Conservation (phyloP, 208 protist species). For the Leishmania amazonensis region DNA sequence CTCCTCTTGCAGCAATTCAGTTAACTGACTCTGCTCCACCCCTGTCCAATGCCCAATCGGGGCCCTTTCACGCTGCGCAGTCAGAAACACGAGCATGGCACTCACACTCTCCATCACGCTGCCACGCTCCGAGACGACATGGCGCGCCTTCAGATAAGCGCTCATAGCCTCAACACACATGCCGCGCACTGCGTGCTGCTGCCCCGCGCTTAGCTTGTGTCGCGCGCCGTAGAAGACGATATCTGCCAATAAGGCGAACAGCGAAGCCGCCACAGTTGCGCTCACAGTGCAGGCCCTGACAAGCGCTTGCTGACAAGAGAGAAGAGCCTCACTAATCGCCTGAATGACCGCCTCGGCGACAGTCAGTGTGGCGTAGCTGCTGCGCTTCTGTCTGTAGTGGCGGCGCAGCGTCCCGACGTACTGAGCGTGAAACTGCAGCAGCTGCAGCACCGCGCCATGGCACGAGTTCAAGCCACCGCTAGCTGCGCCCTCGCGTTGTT, state of each 20-base stretch:
- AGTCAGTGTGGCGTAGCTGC: slow-evolving; percentile 34
- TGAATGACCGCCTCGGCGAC: slow-evolving; percentile 22
- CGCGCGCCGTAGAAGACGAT: slow-evolving; percentile 50
- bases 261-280: slow-evolving; percentile 53
- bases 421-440: slow-evolving; percentile 72
- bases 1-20: slow-evolving; percentile 12
- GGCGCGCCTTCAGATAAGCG: slow-evolving; percentile 16
- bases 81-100: slow-evolving; percentile 25
- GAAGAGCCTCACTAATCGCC: slow-evolving; percentile 30
- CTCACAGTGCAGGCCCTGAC: slow-evolving; percentile 35
- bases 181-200: slow-evolving; percentile 20
- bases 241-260: slow-evolving; percentile 63
- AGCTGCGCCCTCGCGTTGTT: not conserved
- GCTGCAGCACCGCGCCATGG: slow-evolving; percentile 82
- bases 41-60: slow-evolving; percentile 20
- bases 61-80: slow-evolving; percentile 5
- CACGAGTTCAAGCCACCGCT: slow-evolving; percentile 45
- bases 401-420: slow-evolving; percentile 75
- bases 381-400: slow-evolving; percentile 41
- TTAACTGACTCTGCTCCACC: slow-evolving; percentile 5
- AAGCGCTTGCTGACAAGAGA: slow-evolving; percentile 17
- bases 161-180: slow-evolving; percentile 22
- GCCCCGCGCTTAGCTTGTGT: slow-evolving; percentile 1
- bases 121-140: slow-evolving; percentile 32
- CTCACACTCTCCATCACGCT: slow-evolving; percentile 32